Evolutionary conservation across 176 grass and related monocot genomes (phyloP).

Genomic region (Aegilops longissima): DNA sequence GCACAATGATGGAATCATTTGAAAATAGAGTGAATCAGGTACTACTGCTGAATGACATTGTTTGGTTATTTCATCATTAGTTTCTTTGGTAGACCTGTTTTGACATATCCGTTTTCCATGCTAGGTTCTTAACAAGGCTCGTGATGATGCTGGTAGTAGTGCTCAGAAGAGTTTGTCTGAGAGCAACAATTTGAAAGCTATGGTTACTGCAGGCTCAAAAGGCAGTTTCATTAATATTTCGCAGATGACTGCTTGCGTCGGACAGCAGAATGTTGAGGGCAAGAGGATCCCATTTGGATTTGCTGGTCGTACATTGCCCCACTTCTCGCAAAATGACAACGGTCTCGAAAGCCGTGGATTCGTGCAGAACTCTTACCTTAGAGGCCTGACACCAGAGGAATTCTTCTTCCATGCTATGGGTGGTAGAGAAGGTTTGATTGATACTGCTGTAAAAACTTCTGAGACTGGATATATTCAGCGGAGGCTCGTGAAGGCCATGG

Average conservation of each 20-base stretch:
- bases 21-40: constrained; percentile 99
- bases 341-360: constrained; percentile 96
- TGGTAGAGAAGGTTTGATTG: constrained; percentile 87
- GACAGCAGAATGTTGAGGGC: constrained; percentile 96
- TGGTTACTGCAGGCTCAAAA: constrained; percentile 97
- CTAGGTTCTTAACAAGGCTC: constrained; percentile 94
- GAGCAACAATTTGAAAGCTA: constrained; percentile 97
- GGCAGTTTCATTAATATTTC: constrained; percentile 98
- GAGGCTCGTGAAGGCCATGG: constrained; percentile 97
- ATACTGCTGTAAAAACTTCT: constrained; percentile 91
- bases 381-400: constrained; percentile 88
- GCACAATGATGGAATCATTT: constrained; percentile 96
- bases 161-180: constrained; percentile 98
- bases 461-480: constrained; percentile 98
- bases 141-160: constrained; percentile 97
- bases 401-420: constrained; percentile 95
- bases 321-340: constrained; percentile 89
- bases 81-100: background rate
- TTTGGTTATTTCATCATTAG: background rate
- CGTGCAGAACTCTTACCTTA: constrained; percentile 96
- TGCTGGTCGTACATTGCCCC: constrained; percentile 77
- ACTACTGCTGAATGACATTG: constrained; percentile 10
- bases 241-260: constrained; percentile 99
- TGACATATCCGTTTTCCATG: constrained; percentile 17
- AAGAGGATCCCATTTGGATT: constrained; percentile 98